Evolutionary conservation across 2,329 filamentous ascomycete species (phyloP), one percentile per base, ranked within the genome.

Genomic region (Mollisiaceae sp.): DNA sequence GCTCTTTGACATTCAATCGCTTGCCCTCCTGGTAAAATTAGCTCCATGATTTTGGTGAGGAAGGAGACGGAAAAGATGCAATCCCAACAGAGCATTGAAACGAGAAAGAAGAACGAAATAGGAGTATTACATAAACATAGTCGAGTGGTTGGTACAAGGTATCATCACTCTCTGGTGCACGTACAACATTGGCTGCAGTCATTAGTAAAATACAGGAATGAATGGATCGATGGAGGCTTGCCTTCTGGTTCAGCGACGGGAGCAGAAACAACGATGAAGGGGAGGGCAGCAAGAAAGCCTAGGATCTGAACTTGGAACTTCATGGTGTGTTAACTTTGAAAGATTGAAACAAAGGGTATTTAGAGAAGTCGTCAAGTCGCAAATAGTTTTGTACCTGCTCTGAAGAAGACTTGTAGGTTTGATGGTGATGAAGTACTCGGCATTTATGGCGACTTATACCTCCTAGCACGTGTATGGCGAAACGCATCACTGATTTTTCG

Each of bases 231-330:
- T 11, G n/a, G 3, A 22, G 15, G 24, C 45, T 22, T 22, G 12
- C 45, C 45, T 22, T 50, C 45, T 22, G n/a, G n/a, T 22, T 1
- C n/a, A 22, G 45, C 4, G 20, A 22, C 45, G 2, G n/a, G 45
- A 22, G 20, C 45, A 20, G 45, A 22, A 20, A 45, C 3, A 22
- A 24, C n/a, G n/a, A 50, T 8, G 12, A 11, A 50, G 2, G 45
- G 45, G 11, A 50, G n/a, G 45, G 45, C 45, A 6, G 45, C 45
- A 50, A 50, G 20, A n/a, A 50, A n/a, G 8, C 45, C 45, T n/a
- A 50, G n/a, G 11, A 54, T 35, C 14, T 54, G 50, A 27, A 54
- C 32, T 35, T 54, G 24, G 50, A 54, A 54, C 24, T 54, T 54
- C 50, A 54, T 50, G 45, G 11, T 24, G 8, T 50, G 8, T 24